phyloP scores from a whole-genome alignment of 2,329 filamentous ascomycete species.

The Thelonectria discophora region DNA sequence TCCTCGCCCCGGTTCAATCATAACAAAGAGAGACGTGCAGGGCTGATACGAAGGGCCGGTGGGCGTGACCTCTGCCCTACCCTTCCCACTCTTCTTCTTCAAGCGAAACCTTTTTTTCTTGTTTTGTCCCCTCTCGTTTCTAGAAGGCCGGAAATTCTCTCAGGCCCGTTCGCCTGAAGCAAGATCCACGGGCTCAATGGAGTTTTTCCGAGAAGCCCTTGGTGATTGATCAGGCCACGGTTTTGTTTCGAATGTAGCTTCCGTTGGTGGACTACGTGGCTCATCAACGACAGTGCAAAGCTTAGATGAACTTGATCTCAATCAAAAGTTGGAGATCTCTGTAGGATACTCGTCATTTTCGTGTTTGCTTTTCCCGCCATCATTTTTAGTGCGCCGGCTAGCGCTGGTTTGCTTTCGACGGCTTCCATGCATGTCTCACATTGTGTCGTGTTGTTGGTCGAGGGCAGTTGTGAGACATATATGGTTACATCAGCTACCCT shows the following conservation, averaged over 20 bases:
- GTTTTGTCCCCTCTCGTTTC: constrained; percentile 10
- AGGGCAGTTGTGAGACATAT: not conserved
- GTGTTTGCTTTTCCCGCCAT: not conserved
- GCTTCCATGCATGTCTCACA: constrained; percentile 5
- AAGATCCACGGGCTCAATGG: constrained; percentile 8
- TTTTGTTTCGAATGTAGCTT: constrained; percentile 14
- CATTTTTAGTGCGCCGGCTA: not conserved
- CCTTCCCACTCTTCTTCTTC: not conserved
- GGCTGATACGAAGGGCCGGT: constrained; percentile 10
- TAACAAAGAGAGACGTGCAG: constrained; percentile 3
- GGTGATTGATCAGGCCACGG: constrained; percentile 1
- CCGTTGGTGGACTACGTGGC: constrained; percentile 4
- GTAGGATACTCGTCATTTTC: not conserved
- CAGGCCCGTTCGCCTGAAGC: constrained; percentile 13
- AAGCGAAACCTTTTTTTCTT: constrained; percentile 1
- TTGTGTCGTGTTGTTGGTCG: not conserved
- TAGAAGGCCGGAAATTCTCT: constrained; percentile 17
- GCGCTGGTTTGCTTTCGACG: not conserved
- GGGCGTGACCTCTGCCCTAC: not conserved
- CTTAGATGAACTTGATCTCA: constrained; percentile 4
- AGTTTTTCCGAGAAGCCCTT: constrained; percentile 2
- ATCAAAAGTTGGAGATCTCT: not conserved
- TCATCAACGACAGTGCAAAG: not conserved
- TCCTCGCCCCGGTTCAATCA: constrained; percentile 7
- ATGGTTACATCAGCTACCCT: constrained; percentile 16